These are phyloP conservation scores for Cryptococcus hybrid DNA, from an alignment of 1,284 basidiomycete genomes.

Conservation along the genomic window DNA sequence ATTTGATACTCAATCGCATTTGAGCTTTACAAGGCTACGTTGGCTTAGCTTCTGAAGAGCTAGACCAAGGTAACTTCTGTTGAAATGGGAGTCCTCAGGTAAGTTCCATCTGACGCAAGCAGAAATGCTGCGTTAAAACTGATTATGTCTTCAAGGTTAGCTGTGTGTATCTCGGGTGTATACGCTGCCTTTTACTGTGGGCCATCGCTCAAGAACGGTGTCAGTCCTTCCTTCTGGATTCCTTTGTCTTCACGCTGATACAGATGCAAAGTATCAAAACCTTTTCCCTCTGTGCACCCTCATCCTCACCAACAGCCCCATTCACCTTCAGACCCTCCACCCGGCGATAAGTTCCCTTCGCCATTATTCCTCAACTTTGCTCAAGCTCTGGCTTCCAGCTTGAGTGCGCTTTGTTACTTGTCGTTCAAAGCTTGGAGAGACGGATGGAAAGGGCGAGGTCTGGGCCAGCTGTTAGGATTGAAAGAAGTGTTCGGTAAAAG, in stretches of 20 bases:
- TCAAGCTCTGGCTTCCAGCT: slow-evolving; percentile 76
- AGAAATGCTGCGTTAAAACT: background rate
- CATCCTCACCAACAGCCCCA: slow-evolving; percentile 17
- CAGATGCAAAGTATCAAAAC: slow-evolving; percentile 66
- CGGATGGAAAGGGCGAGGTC: slow-evolving; percentile 3
- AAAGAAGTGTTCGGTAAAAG: slow-evolving; percentile 13
- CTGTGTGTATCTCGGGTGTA: slow-evolving; percentile 48
- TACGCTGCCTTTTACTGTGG: slow-evolving; percentile 63
- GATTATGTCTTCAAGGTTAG: slow-evolving; percentile 24
- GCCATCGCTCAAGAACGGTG: slow-evolving; percentile 87
- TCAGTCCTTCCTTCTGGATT: slow-evolving; percentile 50
- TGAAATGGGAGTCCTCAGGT: too few species aligned
- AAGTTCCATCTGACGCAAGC: too few species aligned
- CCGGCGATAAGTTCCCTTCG: slow-evolving; percentile 77
- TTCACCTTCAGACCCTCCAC: slow-evolving; percentile 25
- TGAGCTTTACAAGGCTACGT: too few species aligned
- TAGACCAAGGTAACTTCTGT: too few species aligned
- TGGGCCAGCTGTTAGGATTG: slow-evolving; percentile 25
- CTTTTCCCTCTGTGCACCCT: slow-evolving; percentile 65
- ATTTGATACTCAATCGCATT: too few species aligned
- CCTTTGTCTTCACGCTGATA: background rate
- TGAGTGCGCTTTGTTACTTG: slow-evolving; percentile 78
- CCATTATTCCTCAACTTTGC: slow-evolving; percentile 82
- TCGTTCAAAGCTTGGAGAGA: slow-evolving; percentile 50
- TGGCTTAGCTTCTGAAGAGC: too few species aligned